phyloP scores from a whole-genome alignment of 371 early-diverging fungal species.

The Mortierella sp. region DNA sequence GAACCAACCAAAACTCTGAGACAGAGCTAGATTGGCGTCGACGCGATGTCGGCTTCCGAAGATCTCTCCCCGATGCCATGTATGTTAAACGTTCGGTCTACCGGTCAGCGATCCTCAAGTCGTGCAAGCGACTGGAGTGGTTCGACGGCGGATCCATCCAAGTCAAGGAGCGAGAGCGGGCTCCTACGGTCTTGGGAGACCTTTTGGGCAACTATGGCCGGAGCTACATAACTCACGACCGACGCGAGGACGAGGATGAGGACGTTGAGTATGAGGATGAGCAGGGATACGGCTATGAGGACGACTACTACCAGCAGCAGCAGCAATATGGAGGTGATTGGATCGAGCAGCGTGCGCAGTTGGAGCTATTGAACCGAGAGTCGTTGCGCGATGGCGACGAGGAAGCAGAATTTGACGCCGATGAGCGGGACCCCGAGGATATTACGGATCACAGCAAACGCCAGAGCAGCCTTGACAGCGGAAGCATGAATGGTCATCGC shows the following conservation, averaged over 20 bases:
- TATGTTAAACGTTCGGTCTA: constrained; percentile 61
- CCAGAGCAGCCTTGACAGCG: constrained; percentile 39
- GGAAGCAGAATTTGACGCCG: constrained; percentile 21
- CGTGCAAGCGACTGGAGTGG: constrained; percentile 60
- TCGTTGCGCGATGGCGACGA: constrained; percentile 13
- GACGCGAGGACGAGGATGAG: constrained; percentile 49
- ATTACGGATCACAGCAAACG: constrained; percentile 46
- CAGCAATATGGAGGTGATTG: constrained; percentile 21
- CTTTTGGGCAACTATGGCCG: constrained; percentile 40
- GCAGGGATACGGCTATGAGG: constrained; percentile 13
- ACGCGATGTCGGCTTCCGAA: constrained; percentile 59
- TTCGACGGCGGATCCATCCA: constrained; percentile 61
- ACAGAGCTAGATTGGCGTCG: constrained; percentile 62
- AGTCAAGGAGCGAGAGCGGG: constrained; percentile 46
- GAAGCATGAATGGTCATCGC: constrained; percentile 21
- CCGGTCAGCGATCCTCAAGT: constrained; percentile 63
- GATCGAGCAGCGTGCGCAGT: constrained; percentile 16
- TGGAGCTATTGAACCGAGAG: constrained; percentile 17
- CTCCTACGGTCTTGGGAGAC: constrained; percentile 34
- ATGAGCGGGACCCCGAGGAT: constrained; percentile 43
- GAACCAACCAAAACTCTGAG: constrained; percentile 43
- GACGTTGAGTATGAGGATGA: constrained; percentile 31
- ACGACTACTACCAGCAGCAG: constrained; percentile 3
- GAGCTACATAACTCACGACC: constrained; percentile 29
- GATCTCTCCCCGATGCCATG: constrained; percentile 61